Conservation (phyloP, 108 stramenopile species). For the Skeletonema costatum region DNA sequence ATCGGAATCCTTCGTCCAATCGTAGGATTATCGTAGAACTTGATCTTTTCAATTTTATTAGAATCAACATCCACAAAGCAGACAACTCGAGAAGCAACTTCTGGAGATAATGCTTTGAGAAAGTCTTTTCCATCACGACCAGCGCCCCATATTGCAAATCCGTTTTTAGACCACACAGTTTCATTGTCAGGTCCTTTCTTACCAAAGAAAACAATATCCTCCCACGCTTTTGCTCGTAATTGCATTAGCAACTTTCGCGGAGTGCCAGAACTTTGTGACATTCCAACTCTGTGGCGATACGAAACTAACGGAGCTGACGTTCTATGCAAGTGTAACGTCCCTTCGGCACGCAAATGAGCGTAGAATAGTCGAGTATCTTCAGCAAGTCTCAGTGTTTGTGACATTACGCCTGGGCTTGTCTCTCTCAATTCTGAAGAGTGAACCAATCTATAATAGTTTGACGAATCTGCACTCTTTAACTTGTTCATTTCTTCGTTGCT, state of each 20-base stretch:
- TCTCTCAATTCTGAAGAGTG: conserved; percentile 34
- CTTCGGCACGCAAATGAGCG: conserved; percentile 67
- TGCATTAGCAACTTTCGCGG: conserved; percentile 78
- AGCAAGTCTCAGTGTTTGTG: conserved; percentile 67
- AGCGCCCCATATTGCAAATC: conserved; percentile 80
- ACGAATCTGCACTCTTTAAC: neutral
- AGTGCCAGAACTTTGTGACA: conserved; percentile 80
- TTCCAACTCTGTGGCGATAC: conserved; percentile 78
- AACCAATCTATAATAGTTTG: conserved; percentile 45
- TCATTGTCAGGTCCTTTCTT: neutral
- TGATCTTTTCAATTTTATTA: conserved; percentile 72
- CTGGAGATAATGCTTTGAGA: conserved; percentile 65
- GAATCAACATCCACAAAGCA: conserved; percentile 87
- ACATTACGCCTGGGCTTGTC: conserved; percentile 22
- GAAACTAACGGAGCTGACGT: conserved; percentile 61
- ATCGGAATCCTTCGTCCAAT: conserved; percentile 67
- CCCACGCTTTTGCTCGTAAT: conserved; percentile 76
- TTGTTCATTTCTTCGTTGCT: conserved; percentile 4
- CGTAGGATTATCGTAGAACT: conserved; percentile 60
- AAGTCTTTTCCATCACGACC: conserved; percentile 93
- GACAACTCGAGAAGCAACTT: conserved; percentile 57
- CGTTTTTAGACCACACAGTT: conserved; percentile 25
- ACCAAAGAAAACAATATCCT: conserved; percentile 52
- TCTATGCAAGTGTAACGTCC: conserved; percentile 57
- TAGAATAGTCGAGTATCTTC: conserved; percentile 91